Conservation (phyloP, 345 rosid genomes). For the Acer saccharum region DNA sequence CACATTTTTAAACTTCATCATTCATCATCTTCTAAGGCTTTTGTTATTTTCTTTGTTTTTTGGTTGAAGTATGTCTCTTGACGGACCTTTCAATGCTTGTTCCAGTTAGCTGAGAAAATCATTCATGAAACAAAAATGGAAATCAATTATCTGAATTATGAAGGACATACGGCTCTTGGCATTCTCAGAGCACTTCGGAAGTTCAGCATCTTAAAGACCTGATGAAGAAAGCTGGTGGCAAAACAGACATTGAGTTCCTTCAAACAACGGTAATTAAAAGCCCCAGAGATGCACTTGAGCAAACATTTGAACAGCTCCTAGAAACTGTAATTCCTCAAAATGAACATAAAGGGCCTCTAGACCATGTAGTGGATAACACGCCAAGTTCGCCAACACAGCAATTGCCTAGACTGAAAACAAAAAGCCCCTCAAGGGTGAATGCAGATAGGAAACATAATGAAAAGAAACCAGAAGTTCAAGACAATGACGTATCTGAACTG, state of each 20-base stretch:
- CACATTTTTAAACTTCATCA: no score
- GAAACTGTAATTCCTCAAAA: neutral
- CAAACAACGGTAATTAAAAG: neutral
- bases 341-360: neutral
- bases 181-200: neutral
- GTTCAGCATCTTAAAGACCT: conserved; percentile 3
- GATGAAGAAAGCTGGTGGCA: neutral
- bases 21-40: no score
- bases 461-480: neutral
- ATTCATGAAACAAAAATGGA: neutral
- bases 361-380: no score
- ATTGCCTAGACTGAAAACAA: neutral
- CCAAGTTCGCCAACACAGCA: neutral
- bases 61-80: neutral
- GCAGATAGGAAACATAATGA: neutral
- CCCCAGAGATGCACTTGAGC: neutral
- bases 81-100: neutral
- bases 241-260: neutral
- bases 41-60: neutral
- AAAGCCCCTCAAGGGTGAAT: neutral
- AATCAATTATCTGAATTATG: neutral
- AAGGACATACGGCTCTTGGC: neutral
- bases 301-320: neutral
- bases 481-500: neutral
- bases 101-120: conserved; percentile 20